Percentiles rank a stretch among this genome's conserved stretches.
These are phyloP conservation scores for Meredithiella fracta DNA, from an alignment of 2,329 filamentous ascomycete species.

Conservation along the genomic window DNA sequence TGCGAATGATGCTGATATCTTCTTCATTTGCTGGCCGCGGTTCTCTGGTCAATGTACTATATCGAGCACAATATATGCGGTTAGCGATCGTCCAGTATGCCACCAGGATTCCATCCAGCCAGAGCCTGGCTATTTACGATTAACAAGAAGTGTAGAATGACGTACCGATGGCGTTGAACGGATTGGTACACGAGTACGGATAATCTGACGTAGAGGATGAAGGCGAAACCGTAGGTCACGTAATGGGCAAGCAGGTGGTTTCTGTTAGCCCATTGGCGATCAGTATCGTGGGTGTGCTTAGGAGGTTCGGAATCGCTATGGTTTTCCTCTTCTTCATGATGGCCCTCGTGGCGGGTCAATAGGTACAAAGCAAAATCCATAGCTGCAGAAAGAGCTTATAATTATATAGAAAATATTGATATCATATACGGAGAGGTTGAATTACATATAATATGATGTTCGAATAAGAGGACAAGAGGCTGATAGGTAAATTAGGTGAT, in stretches of 20 bases:
- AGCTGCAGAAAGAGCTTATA: neutral
- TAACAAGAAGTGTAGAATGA: neutral
- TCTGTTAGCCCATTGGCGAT: slow-evolving; percentile 12
- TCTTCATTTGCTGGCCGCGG: neutral
- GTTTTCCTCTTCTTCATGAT: slow-evolving; percentile 9
- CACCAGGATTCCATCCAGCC: neutral
- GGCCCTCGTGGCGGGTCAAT: slow-evolving; percentile 11
- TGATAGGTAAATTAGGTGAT: no score
- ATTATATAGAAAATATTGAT: neutral
- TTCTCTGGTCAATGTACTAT: neutral
- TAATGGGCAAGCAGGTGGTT: slow-evolving; percentile 12
- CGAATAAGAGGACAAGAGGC: no score
- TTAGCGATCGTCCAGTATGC: no score
- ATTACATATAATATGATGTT: no score
- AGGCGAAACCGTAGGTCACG: slow-evolving; percentile 2
- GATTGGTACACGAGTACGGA: slow-evolving; percentile 1
- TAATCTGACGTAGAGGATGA: slow-evolving; percentile 7
- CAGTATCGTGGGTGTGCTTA: slow-evolving; percentile 7
- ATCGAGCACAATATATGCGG: neutral
- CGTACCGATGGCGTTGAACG: slow-evolving; percentile 9
- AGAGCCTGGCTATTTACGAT: neutral
- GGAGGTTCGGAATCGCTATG: neutral
- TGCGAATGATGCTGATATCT: neutral
- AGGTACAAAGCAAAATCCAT: neutral
- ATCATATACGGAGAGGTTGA: neutral